Evolutionary conservation across 2,329 filamentous ascomycete species (phyloP).

Genomic region (Fusarium foetens): DNA sequence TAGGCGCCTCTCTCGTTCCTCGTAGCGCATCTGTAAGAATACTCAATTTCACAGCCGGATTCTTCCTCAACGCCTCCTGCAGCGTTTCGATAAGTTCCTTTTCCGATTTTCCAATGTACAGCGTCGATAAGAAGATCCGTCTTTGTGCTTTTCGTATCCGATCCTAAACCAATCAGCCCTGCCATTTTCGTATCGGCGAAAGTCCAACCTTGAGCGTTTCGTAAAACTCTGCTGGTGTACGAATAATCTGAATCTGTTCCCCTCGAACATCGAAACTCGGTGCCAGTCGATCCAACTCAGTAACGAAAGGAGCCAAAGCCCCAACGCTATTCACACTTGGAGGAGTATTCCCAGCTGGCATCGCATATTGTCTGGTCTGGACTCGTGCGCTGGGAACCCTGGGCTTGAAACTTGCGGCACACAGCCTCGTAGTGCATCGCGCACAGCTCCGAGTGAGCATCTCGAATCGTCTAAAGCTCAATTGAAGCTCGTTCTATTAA

Average conservation of each 20-base stretch:
- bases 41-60: conserved; percentile 81
- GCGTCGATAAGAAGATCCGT: conserved; percentile 90
- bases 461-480: neutral
- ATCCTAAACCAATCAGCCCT: conserved; percentile 57
- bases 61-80: conserved; percentile 76
- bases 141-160: conserved; percentile 84
- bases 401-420: conserved; percentile 36
- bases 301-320: conserved; percentile 64
- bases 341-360: conserved; percentile 43
- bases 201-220: conserved; percentile 80
- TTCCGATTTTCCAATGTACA: conserved; percentile 96
- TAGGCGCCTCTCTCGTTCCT: conserved; percentile 88
- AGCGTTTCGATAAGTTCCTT: conserved; percentile 86
- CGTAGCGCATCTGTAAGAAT: conserved; percentile 92
- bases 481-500: conserved; percentile 5
- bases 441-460: conserved; percentile 53
- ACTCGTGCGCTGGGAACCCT: conserved; percentile 46
- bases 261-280: conserved; percentile 90
- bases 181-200: neutral
- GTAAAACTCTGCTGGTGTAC: conserved; percentile 89
- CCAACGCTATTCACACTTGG: conserved; percentile 44
- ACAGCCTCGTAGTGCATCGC: conserved; percentile 46
- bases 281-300: conserved; percentile 86
- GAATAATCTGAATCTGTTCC: conserved; percentile 81
- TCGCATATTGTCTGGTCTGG: conserved; percentile 56